A percentile compares a stretch with the other conserved stretches of the same genome.
phyloP scores from a whole-genome alignment of 2,329 filamentous ascomycete genomes.

The Xylariaceae sp. region DNA sequence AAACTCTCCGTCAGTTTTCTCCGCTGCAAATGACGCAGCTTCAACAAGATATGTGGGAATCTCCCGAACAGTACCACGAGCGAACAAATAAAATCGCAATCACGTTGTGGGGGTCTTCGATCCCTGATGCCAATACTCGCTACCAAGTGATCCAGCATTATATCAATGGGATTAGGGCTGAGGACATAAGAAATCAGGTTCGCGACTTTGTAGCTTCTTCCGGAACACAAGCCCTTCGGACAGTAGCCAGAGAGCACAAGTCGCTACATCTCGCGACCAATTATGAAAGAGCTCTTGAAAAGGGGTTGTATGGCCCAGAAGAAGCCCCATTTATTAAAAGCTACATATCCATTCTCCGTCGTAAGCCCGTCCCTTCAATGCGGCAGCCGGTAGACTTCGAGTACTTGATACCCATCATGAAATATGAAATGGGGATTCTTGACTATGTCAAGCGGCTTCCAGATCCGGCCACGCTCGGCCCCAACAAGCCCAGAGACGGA shows the following conservation, averaged over 20 bases:
- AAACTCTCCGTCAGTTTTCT: constrained; percentile 48
- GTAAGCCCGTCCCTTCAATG: constrained; percentile 31
- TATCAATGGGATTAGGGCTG: constrained; percentile 48
- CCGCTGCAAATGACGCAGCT: constrained; percentile 52
- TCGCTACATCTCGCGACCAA: constrained; percentile 53
- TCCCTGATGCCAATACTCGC: constrained; percentile 15
- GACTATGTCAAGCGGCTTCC: constrained; percentile 43
- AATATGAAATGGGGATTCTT: constrained; percentile 35
- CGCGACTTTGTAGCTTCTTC: constrained; percentile 31
- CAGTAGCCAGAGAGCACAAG: constrained; percentile 49
- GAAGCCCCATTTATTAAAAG: constrained; percentile 38
- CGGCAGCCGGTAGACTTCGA: constrained; percentile 27
- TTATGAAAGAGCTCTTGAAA: constrained; percentile 51
- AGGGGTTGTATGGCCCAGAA: constrained; percentile 42
- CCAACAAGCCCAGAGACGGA: constrained; percentile 50
- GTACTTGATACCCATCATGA: constrained; percentile 38
- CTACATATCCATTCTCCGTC: constrained; percentile 50
- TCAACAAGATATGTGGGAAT: constrained; percentile 51
- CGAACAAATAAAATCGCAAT: constrained; percentile 40
- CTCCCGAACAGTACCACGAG: constrained; percentile 46
- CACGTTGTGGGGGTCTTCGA: constrained; percentile 31
- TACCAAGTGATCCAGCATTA: constrained; percentile 39
- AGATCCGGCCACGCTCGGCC: constrained; percentile 47
- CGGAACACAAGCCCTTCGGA: constrained; percentile 35
- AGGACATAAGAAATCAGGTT: constrained; percentile 44